Percentiles rank a stretch among this genome's conserved stretches.
Evolutionary conservation across 75 land plant genomes (phyloP).

Genomic region (Picea sitchensis): DNA sequence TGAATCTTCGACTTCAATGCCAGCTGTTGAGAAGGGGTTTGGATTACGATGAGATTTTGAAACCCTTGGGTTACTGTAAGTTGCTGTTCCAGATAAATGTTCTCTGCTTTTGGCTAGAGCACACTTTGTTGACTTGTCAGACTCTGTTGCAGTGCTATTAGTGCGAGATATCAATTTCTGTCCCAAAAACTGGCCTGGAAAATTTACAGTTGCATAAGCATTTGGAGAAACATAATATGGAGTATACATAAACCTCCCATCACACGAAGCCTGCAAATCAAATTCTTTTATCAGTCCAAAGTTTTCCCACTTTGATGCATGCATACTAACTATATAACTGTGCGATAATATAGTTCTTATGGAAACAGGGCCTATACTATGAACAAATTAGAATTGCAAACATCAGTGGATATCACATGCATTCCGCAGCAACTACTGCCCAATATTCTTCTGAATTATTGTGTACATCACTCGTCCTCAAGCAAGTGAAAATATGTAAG

Average conservation of each 20-base stretch:
- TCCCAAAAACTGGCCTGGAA: constrained; percentile 11
- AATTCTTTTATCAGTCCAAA: background rate
- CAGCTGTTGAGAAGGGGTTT: background rate
- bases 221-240: constrained; percentile 10
- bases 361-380: background rate
- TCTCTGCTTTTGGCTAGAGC: background rate
- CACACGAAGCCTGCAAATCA: constrained; percentile 7
- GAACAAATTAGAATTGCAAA: background rate
- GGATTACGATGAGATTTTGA: background rate
- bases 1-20: background rate
- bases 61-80: background rate
- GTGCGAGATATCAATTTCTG: constrained; percentile 5
- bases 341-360: background rate
- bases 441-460: background rate
- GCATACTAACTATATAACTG: background rate
- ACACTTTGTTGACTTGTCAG: background rate
- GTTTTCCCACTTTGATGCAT: background rate
- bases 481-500: too few relatives aligned
- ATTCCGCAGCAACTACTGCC: background rate
- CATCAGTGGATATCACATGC: background rate
- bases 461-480: background rate
- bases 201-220: background rate
- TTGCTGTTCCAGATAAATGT: background rate
- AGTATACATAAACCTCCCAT: constrained; percentile 10
- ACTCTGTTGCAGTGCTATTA: constrained; percentile 6